Conservation (phyloP, 306 rosid species). For the Bauhinia variegata region DNA sequence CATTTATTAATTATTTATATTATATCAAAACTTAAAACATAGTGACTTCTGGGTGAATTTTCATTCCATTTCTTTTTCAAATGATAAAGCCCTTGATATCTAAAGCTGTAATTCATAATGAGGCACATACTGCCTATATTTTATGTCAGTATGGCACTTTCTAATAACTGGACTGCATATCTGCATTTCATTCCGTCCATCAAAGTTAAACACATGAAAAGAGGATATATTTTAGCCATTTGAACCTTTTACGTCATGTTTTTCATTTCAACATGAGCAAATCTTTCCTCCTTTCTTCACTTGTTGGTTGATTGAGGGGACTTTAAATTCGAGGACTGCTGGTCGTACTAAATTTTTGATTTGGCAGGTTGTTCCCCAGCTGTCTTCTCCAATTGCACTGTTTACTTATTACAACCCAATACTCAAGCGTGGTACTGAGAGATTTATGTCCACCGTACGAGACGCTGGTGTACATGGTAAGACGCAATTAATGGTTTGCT, state of each 20-base stretch:
- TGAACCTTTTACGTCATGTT: constrained; percentile 17
- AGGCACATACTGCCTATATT: background rate
- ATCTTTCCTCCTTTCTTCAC: background rate
- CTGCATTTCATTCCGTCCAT: constrained; percentile 14
- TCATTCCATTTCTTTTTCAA: background rate
- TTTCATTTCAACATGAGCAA: constrained; percentile 16
- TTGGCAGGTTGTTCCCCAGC: constrained; percentile 78
- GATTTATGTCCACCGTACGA: constrained; percentile 70
- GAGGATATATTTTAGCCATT: constrained; percentile 15
- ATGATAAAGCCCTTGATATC: background rate
- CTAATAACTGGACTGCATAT: background rate
- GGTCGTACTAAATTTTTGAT: constrained; percentile 30
- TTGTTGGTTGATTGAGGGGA: background rate
- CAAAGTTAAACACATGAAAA: constrained; percentile 2
- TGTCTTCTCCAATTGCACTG: constrained; percentile 84
- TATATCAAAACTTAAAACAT: constrained; percentile 1
- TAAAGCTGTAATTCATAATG: background rate
- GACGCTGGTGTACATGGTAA: constrained; percentile 81
- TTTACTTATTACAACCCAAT: constrained; percentile 91
- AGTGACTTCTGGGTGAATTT: background rate
- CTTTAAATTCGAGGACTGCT: background rate
- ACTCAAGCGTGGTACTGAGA: constrained; percentile 77
- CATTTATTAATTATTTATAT: constrained; percentile 8
- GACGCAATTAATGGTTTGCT: constrained; percentile 30
- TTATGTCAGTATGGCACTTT: background rate